Conservation (phyloP, 768 basidiomycete genomes). For the Suillus weaverae region DNA sequence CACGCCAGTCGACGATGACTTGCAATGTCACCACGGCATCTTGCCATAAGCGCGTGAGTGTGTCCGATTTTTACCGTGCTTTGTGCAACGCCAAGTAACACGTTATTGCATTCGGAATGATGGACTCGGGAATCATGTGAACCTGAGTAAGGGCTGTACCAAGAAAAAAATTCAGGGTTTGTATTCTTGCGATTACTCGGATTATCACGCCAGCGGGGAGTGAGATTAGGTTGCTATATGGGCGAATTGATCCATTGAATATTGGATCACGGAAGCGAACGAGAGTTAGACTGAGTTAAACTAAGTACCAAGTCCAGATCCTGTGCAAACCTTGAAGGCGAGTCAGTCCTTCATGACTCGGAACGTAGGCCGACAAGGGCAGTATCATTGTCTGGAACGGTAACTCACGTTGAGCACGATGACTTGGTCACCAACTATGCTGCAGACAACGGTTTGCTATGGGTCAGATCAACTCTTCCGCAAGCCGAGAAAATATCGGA, state of each 20-base stretch:
- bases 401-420: background rate
- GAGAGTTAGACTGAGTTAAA: background rate
- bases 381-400: background rate
- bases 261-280: slow-evolving; percentile 2
- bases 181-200: background rate
- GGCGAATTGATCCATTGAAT: background rate
- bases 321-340: slow-evolving; percentile 3
- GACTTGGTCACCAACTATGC: background rate
- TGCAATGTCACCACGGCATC: background rate
- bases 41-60: background rate
- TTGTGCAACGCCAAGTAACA: background rate
- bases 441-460: background rate
- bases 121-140: background rate
- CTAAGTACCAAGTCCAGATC: background rate
- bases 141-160: background rate
- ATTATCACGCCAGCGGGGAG: background rate
- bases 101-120: background rate
- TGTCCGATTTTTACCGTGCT: background rate
- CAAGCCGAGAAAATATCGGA: background rate
- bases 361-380: background rate
- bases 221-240: background rate
- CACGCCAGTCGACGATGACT: no score
- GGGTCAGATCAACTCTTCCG: background rate
- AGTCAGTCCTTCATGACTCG: background rate
- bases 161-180: background rate